Conservation (phyloP, 352 stramenopile genomes). For the Globisporangium alternatum region DNA sequence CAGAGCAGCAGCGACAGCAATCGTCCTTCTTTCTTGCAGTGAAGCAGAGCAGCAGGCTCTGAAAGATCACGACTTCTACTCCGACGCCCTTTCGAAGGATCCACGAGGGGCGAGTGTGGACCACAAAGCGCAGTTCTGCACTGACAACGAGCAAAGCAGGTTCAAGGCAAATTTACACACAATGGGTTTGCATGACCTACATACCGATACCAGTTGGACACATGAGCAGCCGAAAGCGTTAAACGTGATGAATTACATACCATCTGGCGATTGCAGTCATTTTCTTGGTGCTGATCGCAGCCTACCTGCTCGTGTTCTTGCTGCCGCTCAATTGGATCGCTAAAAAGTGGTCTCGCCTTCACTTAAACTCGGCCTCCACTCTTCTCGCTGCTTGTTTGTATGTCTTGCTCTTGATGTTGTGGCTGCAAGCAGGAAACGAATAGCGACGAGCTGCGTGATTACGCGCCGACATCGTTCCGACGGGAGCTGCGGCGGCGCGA, state of each 20-base stretch:
- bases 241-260: too few relatives aligned
- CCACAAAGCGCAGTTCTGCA: not conserved
- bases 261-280: constrained; percentile 42
- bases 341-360: constrained; percentile 25
- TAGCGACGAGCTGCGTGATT: constrained; percentile 13
- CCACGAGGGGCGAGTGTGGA: constrained; percentile 2
- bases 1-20: not conserved
- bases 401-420: not conserved
- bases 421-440: constrained; percentile 25
- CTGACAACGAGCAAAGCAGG: too few relatives aligned
- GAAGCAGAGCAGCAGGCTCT: not conserved
- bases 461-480: constrained; percentile 64
- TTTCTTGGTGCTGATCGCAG: constrained; percentile 36
- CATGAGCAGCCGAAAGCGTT: too few relatives aligned
- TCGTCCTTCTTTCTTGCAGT: not conserved
- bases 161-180: too few relatives aligned
- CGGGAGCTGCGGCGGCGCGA: constrained; percentile 74
- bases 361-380: not conserved
- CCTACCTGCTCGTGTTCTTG: constrained; percentile 64
- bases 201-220: too few relatives aligned
- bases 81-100: constrained; percentile 3
- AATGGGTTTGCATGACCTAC: too few relatives aligned
- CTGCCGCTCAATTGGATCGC: constrained; percentile 58
- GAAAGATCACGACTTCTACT: constrained; percentile 3
- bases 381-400: not conserved